Evolutionary conservation across 2,329 filamentous ascomycete genomes (phyloP).

Genomic region (Sarocladiaceae sp.): DNA sequence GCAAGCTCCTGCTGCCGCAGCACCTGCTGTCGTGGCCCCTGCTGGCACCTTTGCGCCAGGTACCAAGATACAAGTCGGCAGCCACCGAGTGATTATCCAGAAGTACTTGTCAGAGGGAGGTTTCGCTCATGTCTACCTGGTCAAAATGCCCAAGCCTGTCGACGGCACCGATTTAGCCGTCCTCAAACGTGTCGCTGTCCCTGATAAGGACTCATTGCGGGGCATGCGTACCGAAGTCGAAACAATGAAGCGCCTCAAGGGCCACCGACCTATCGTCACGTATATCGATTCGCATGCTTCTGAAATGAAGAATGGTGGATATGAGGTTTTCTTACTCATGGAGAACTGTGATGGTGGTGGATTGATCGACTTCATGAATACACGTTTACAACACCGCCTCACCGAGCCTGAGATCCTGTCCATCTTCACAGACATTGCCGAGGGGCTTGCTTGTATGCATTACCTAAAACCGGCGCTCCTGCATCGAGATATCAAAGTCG

Average conservation of each 20-base stretch:
- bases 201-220: conserved; percentile 89
- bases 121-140: conserved; percentile 97
- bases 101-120: conserved; percentile 98
- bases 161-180: conserved; percentile 79
- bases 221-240: conserved; percentile 98
- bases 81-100: conserved; percentile 88
- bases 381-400: conserved; percentile 87
- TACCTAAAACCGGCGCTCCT: conserved; percentile 92
- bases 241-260: conserved; percentile 99
- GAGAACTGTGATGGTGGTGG: conserved; percentile 94
- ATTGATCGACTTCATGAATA: conserved; percentile 99
- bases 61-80: conserved; percentile 94
- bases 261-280: conserved; percentile 91
- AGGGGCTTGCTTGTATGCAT: conserved; percentile 98
- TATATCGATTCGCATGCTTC: conserved; percentile 99
- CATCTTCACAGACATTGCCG: conserved; percentile 93
- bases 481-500: conserved; percentile 94
- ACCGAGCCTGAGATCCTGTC: conserved; percentile 96
- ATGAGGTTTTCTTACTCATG: conserved; percentile 98
- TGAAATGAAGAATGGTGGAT: conserved; percentile 86
- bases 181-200: conserved; percentile 91
- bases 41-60: conserved; percentile 86
- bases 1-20: conserved; percentile 34
- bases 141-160: conserved; percentile 74
- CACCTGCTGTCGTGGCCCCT: conserved; percentile 43